A percentile compares a stretch with the other conserved stretches of the same genome.
phyloP scores from a whole-genome alignment of 805 yeast genomes.

The Saccharomycopsis amapae region DNA sequence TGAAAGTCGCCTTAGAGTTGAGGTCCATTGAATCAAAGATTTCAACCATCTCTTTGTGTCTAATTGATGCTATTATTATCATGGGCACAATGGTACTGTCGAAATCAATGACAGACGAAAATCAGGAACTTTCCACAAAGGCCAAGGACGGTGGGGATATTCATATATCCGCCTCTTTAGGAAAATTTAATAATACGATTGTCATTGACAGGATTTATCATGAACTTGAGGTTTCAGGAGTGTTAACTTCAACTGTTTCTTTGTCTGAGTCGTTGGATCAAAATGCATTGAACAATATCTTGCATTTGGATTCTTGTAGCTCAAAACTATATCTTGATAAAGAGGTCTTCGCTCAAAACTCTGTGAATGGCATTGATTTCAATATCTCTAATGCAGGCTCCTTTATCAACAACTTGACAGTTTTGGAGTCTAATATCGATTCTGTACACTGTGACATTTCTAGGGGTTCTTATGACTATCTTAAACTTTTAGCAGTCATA shows the following conservation, averaged over 20 bases:
- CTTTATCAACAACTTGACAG: neutral
- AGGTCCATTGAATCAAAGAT: constrained; percentile 1
- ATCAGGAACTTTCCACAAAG: neutral
- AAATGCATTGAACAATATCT: neutral
- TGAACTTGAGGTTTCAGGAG: neutral
- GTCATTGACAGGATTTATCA: neutral
- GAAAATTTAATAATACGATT: neutral
- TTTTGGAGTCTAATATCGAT: neutral
- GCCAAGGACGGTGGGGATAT: neutral
- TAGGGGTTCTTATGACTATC: constrained; percentile 13
- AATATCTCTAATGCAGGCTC: neutral
- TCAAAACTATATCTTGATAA: neutral
- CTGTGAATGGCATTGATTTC: neutral
- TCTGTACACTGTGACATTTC: neutral
- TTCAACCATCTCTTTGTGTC: neutral
- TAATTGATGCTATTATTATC: neutral
- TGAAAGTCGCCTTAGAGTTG: constrained; percentile 6
- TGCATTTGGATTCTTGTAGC: neutral
- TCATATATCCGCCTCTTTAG: too few species aligned
- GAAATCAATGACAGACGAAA: too few species aligned
- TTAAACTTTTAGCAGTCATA: constrained; percentile 5
- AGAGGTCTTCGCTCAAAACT: neutral
- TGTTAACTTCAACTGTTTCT: neutral
- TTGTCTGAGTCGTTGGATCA: neutral
- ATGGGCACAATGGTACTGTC: too few species aligned